These are phyloP conservation scores for Quercus lobata DNA, from an alignment of 331 rosid genomes.

Conservation along the genomic window DNA sequence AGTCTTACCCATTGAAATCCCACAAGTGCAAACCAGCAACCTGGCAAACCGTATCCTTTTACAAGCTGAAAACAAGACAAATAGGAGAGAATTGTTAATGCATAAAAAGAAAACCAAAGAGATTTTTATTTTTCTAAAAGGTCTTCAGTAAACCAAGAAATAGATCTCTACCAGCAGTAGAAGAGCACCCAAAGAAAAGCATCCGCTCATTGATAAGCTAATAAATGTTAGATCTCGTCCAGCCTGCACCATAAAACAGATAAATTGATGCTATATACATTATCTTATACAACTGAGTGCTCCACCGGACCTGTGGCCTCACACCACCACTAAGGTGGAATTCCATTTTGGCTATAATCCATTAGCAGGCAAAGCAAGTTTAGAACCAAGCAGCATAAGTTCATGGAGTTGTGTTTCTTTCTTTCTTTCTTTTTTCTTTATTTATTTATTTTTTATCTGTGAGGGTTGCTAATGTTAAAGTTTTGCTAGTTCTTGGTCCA, in stretches of 20 bases:
- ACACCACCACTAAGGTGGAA: too few relatives aligned
- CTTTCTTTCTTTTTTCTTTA: fast-evolving
- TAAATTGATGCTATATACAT: not conserved
- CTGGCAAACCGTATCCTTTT: constrained; percentile 44
- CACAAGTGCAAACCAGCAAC: constrained; percentile 46
- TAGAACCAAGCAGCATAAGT: not conserved
- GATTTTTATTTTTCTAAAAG: not conserved
- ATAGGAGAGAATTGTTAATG: not conserved
- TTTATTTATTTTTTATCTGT: too few relatives aligned
- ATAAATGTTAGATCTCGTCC: constrained; percentile 53
- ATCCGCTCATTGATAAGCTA: constrained; percentile 58
- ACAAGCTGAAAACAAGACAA: constrained; percentile 30
- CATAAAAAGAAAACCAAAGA: not conserved
- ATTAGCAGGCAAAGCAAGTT: not conserved
- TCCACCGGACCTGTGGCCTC: not conserved
- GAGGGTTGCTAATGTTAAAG: not conserved
- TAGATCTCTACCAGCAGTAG: constrained; percentile 35
- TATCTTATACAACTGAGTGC: not conserved
- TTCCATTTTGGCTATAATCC: too few relatives aligned
- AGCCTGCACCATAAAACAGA: constrained; percentile 34
- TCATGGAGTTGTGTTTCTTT: not conserved
- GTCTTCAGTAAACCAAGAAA: not conserved
- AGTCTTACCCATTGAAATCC: constrained; percentile 65
- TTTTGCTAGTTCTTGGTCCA: not conserved
- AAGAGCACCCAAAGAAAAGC: constrained; percentile 44